These are phyloP conservation scores for Yarrowia deformans DNA, from an alignment of 805 yeast genomes.

Conservation along the genomic window DNA sequence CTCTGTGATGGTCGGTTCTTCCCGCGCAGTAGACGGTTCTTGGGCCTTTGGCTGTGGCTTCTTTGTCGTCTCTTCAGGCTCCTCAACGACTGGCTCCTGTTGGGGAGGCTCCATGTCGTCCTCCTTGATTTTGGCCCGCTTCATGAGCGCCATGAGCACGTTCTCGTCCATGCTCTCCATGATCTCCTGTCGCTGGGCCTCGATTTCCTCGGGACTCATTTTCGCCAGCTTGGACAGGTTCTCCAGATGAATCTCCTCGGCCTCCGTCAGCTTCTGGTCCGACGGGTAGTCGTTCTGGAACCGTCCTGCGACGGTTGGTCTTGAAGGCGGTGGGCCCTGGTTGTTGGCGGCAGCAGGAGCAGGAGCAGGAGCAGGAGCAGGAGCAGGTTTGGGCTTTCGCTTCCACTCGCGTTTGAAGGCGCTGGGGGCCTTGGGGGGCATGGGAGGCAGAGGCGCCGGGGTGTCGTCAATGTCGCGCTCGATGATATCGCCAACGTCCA, in stretches of 20 bases:
- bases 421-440: constrained; percentile 37
- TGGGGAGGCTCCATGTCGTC: constrained; percentile 38
- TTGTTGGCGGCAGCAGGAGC: background rate
- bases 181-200: constrained; percentile 69
- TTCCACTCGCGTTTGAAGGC: constrained; percentile 26
- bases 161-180: constrained; percentile 72
- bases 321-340: constrained; percentile 6
- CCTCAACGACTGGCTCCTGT: background rate
- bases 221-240: constrained; percentile 66
- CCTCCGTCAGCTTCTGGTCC: constrained; percentile 58
- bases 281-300: constrained; percentile 28
- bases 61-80: background rate
- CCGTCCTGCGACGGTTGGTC: constrained; percentile 24
- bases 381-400: constrained; percentile 27
- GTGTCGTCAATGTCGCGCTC: constrained; percentile 51
- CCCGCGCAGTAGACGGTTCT: background rate
- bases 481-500: constrained; percentile 67
- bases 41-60: background rate
- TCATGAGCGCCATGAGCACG: constrained; percentile 56
- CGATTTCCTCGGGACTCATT: constrained; percentile 72
- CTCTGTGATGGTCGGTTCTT: background rate
- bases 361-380: constrained; percentile 7
- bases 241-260: constrained; percentile 78
- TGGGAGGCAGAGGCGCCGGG: constrained; percentile 40
- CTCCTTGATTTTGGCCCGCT: constrained; percentile 58